Base-by-base conservation (phyloP, 371 early-diverging fungal species). In the Smittium culicis region DNA sequence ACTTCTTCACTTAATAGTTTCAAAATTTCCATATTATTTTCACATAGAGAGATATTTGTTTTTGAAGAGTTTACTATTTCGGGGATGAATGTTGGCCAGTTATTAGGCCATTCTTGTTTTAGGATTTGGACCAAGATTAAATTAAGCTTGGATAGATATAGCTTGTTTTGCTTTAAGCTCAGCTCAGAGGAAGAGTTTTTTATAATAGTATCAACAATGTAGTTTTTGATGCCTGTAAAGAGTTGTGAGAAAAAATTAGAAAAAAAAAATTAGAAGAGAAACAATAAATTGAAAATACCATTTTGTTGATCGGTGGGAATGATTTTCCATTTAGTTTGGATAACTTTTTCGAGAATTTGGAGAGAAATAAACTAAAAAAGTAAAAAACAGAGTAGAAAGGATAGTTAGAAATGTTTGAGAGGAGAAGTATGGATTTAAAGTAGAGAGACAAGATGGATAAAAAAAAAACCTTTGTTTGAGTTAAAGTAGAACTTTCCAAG, bases 51-150 rank as follows among this genome's bases (percentile, higher is more conserved):
- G 27, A 98, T 82, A 69, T 89, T 94, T 8, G 90, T 85, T 73
- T 90, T 87, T 75, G 94, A 92, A 8, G 95, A 91, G n/a, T 78
- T 77, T 25, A 99, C 92, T 70, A 99, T 89, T 75, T 99, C 99
- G 29, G 94, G 89, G 69, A 99, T 98, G 76, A 99, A 99, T 25
- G 85, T 85, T 1, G 99, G 99, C 99, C 99, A 99, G 72, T 96
- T 92, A 67, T 92, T 89, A 24, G 99, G 99, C 99, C 99, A 99
- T 74, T 99, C 99, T 78, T 98, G 96, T 79, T 99, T 99, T 67
- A 99, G 80, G 59, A 99, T 94, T 90, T 97, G 94, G 1, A 98
- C 98, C 64, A 98, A 78, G 14, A 91, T 90, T 81, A 93, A 80
- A 80, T 98, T 96, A 54, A 98, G 83, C 77, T 96, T 97, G 77